Percentiles rank a stretch among this genome's conserved stretches.
Evolutionary conservation across 2,329 filamentous ascomycete species (phyloP).

Genomic region (Blastomyces percursus): DNA sequence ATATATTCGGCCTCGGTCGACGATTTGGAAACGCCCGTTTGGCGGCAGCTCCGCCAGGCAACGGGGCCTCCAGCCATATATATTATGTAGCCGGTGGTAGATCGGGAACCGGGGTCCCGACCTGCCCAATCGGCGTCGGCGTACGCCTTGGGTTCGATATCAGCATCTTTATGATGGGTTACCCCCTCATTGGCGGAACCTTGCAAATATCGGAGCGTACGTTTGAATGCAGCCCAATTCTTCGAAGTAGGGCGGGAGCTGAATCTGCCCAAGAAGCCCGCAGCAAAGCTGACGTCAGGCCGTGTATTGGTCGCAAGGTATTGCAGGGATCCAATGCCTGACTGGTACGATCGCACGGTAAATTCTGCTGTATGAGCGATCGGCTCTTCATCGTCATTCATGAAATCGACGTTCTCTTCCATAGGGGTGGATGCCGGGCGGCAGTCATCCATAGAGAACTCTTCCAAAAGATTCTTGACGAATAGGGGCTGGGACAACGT

Average conservation of each 20-base stretch:
- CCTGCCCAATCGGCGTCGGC: neutral
- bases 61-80: neutral
- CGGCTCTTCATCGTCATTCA: neutral
- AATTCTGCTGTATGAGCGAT: neutral
- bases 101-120: neutral
- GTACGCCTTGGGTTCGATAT: neutral
- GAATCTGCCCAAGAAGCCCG: neutral
- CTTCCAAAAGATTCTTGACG: too few relatives aligned
- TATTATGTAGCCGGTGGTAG: neutral
- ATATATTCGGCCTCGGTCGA: neutral
- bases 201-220: neutral
- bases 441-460: neutral
- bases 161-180: neutral
- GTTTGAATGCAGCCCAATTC: neutral
- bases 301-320: neutral
- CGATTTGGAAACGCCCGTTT: neutral
- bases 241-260: neutral
- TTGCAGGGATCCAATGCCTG: neutral
- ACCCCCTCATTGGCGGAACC: neutral
- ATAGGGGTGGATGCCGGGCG: neutral
- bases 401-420: neutral
- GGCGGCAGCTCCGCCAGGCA: too few relatives aligned
- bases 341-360: neutral
- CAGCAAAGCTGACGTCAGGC: neutral
- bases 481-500: too few relatives aligned